These are phyloP conservation scores for Chalciporus chontae DNA, from an alignment of 768 basidiomycete genomes.

Conservation along the genomic window DNA sequence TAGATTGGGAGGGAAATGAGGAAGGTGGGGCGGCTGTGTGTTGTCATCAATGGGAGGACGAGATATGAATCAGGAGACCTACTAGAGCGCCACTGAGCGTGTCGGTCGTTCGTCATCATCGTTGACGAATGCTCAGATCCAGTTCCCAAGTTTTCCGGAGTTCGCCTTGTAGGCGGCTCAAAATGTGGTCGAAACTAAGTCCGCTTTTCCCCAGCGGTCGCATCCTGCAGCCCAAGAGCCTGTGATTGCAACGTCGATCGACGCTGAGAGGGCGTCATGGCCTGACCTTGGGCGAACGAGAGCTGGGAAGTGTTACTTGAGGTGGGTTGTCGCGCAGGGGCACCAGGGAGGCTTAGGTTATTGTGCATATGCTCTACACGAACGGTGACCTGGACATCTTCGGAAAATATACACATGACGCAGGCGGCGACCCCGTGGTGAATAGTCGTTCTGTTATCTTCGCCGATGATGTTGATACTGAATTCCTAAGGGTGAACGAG, in stretches of 20 bases:
- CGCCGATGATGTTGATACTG: constrained; percentile 97
- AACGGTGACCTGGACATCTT: constrained; percentile 75
- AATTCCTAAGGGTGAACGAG: constrained; percentile 67
- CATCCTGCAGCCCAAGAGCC: constrained; percentile 66
- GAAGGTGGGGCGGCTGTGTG: constrained; percentile 54
- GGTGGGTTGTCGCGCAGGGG: constrained; percentile 35
- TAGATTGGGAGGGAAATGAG: constrained; percentile 60
- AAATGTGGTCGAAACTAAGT: constrained; percentile 87
- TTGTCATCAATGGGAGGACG: constrained; percentile 2
- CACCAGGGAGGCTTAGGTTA: constrained; percentile 25
- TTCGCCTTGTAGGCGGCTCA: constrained; percentile 85
- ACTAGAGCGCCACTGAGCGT: constrained; percentile 83
- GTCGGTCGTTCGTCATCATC: constrained; percentile 80
- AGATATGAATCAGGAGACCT: constrained; percentile 24
- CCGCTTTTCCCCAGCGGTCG: constrained; percentile 79
- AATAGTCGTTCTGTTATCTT: constrained; percentile 96
- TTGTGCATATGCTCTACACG: constrained; percentile 67
- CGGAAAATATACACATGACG: constrained; percentile 82
- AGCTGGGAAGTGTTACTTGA: constrained; percentile 32
- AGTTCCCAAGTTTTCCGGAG: constrained; percentile 93
- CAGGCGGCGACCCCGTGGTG: constrained; percentile 98
- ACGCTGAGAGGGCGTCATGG: constrained; percentile 41
- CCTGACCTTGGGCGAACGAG: constrained; percentile 39
- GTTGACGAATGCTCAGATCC: constrained; percentile 77
- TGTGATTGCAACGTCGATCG: constrained; percentile 57